Evolutionary conservation across 352 stramenopile species (phyloP).

Genomic region (Phytophthora pinifolia): DNA sequence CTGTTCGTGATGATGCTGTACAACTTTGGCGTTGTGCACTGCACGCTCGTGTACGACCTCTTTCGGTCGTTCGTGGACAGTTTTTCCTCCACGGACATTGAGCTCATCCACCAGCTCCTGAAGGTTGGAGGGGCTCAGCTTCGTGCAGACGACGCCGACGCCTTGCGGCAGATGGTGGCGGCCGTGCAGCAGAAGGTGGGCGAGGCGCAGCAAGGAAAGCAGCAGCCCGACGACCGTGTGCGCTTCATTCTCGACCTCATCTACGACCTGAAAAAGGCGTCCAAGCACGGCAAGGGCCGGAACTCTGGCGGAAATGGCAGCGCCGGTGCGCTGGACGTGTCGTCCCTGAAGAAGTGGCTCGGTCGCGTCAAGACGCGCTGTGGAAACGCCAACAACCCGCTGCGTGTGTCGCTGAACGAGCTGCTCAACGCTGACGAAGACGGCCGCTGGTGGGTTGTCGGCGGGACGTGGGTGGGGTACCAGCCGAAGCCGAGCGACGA

Average conservation of each 20-base stretch:
- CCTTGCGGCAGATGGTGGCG: constrained; percentile 86
- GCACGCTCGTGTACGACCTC: constrained; percentile 90
- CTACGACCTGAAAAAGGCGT: constrained; percentile 95
- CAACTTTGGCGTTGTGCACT: constrained; percentile 89
- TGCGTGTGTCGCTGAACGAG: constrained; percentile 75
- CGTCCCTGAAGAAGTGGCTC: constrained; percentile 92
- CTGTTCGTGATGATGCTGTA: constrained; percentile 90
- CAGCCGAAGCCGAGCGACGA: constrained; percentile 40
- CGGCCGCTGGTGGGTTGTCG: constrained; percentile 97
- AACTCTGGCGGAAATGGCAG: constrained; percentile 32
- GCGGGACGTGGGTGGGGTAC: constrained; percentile 92
- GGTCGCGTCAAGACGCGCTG: constrained; percentile 93
- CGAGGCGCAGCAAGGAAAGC: constrained; percentile 30
- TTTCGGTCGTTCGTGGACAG: constrained; percentile 80
- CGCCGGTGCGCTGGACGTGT: constrained; percentile 53
- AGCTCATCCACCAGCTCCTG: constrained; percentile 87
- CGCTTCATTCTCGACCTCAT: constrained; percentile 95
- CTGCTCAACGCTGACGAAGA: constrained; percentile 81
- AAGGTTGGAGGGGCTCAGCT: constrained; percentile 82
- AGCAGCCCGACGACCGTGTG: constrained; percentile 57
- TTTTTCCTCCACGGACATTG: constrained; percentile 78
- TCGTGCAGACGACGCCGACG: constrained; percentile 78
- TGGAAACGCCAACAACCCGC: constrained; percentile 67
- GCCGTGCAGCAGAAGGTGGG: constrained; percentile 79
- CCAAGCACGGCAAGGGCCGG: constrained; percentile 84